phyloP scores from a whole-genome alignment of 352 stramenopile genomes.

The Phytophthora multivora region DNA sequence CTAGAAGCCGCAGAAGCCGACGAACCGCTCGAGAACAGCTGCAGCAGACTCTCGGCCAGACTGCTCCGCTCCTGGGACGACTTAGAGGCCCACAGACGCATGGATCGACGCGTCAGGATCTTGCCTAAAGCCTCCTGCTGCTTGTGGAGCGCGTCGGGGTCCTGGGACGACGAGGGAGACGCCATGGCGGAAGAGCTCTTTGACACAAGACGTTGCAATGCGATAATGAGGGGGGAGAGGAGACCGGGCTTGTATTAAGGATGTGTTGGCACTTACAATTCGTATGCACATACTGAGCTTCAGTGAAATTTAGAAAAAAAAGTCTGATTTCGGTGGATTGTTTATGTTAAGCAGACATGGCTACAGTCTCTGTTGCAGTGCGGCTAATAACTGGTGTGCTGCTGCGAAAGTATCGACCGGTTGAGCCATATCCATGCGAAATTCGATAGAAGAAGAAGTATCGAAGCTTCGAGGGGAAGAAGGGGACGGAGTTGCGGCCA shows the following conservation, averaged over 20 bases:
- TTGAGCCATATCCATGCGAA: conserved; percentile 44
- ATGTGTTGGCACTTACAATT: not conserved
- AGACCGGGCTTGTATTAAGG: conserved; percentile 18
- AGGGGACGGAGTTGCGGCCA: not conserved
- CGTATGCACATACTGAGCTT: not conserved
- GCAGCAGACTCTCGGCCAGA: conserved; percentile 57
- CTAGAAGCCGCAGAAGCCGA: conserved; percentile 17
- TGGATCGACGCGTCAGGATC: conserved; percentile 49
- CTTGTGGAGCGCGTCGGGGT: not conserved
- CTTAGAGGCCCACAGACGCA: conserved; percentile 67
- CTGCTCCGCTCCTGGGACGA: conserved; percentile 56
- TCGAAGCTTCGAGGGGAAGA: conserved; percentile 2
- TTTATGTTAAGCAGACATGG: conserved; percentile 16
- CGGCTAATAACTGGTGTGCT: conserved; percentile 18
- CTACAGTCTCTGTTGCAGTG: conserved; percentile 24
- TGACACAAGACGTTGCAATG: conserved; percentile 3
- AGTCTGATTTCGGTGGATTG: conserved; percentile 16
- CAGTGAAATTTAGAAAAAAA: conserved; percentile 14
- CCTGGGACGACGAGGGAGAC: conserved; percentile 13
- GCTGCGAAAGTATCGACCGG: conserved; percentile 38
- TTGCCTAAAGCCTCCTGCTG: conserved; percentile 41
- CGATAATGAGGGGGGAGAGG: conserved; percentile 20
- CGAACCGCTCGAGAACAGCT: conserved; percentile 62
- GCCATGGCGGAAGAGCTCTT: conserved; percentile 13
- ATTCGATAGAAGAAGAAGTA: conserved; percentile 7